These are phyloP conservation scores for Actinidia chinensis DNA, from an alignment of 179 eudicot species.

Conservation along the genomic window DNA sequence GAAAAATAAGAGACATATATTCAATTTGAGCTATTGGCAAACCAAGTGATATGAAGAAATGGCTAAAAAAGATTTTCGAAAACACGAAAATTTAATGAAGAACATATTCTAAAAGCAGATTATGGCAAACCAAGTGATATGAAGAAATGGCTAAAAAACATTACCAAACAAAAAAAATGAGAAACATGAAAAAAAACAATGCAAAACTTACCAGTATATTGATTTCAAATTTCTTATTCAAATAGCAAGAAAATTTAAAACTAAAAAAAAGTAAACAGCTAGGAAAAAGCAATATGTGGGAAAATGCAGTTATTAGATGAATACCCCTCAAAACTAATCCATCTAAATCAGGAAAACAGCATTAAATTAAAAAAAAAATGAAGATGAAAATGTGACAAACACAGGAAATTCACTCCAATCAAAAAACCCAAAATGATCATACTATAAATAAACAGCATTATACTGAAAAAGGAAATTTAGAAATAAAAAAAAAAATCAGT, in stretches of 20 bases:
- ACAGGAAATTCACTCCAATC: background rate
- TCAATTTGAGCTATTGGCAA: too few relatives aligned
- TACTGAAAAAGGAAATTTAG: background rate
- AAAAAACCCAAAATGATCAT: background rate
- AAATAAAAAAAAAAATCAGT: background rate
- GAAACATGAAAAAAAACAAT: background rate
- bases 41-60: too few relatives aligned
- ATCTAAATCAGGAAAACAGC: background rate
- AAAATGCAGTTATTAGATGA: slow-evolving; percentile 5
- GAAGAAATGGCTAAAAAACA: background rate
- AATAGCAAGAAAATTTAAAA: background rate
- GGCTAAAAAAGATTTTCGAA: too few relatives aligned
- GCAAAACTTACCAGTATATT: background rate
- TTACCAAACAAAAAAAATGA: background rate
- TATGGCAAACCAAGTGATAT: background rate
- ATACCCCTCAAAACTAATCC: background rate
- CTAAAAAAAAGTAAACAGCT: background rate
- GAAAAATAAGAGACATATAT: too few relatives aligned
- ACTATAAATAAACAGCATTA: background rate
- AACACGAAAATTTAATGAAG: background rate
- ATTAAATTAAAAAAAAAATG: background rate
- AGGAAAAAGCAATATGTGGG: background rate
- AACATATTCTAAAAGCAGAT: background rate
- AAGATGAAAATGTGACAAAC: background rate
- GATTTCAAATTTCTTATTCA: background rate